Evolutionary conservation across 2,329 filamentous ascomycete species (phyloP).

Genomic region (Apiospora malaysiana): DNA sequence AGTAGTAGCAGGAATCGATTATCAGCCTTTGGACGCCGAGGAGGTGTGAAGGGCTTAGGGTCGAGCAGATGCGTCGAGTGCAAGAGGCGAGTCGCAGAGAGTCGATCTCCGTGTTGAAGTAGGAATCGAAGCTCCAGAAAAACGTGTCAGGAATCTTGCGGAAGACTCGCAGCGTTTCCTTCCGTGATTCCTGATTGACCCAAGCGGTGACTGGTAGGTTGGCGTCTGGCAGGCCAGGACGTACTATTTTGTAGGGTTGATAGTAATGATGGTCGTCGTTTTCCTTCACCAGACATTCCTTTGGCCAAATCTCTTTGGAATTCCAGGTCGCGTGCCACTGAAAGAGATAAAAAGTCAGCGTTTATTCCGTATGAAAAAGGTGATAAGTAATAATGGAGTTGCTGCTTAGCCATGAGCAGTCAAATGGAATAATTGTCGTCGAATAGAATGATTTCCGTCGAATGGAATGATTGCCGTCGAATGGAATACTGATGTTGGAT

Average conservation of each 20-base stretch:
- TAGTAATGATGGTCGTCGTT: too few relatives aligned
- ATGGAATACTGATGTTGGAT: background rate
- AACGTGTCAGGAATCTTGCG: background rate
- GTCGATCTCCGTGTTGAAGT: background rate
- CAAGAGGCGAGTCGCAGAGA: background rate
- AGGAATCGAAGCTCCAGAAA: background rate
- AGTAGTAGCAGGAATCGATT: background rate
- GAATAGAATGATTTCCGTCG: too few relatives aligned
- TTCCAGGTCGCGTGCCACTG: background rate
- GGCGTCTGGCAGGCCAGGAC: background rate
- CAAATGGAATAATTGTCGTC: too few relatives aligned
- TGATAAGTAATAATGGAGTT: too few relatives aligned
- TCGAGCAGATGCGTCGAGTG: background rate
- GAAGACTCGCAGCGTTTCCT: background rate
- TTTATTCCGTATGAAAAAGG: too few relatives aligned
- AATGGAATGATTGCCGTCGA: too few relatives aligned
- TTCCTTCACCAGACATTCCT: background rate
- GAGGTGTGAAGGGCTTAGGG: background rate
- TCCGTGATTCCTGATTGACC: background rate
- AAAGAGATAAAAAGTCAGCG: background rate
- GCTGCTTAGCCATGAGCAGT: too few relatives aligned
- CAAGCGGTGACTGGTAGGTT: background rate
- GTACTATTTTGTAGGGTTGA: too few relatives aligned
- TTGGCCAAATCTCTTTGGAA: background rate
- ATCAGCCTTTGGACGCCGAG: background rate